These are phyloP conservation scores for Geotrichum fermentans DNA, from an alignment of 1,139 yeast genomes.

Conservation along the genomic window DNA sequence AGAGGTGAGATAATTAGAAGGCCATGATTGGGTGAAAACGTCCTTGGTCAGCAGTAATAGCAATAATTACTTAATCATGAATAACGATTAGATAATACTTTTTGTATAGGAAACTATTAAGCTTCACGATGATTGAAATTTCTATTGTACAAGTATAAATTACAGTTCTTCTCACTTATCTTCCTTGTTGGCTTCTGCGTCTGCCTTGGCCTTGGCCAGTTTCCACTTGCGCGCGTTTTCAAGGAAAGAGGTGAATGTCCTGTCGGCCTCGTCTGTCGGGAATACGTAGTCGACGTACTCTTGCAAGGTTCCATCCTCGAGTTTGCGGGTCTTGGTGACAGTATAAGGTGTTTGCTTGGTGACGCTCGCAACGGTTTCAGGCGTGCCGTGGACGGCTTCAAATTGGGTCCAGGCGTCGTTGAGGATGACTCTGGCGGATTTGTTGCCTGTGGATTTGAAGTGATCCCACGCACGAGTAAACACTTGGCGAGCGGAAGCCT, in stretches of 20 bases:
- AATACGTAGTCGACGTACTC: slow-evolving; percentile 63
- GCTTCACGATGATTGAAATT: no score
- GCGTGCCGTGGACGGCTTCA: slow-evolving; percentile 60
- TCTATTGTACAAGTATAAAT: no score
- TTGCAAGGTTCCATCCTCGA: slow-evolving; percentile 47
- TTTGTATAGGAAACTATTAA: no score
- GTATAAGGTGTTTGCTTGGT: slow-evolving; percentile 53
- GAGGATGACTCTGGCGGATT: slow-evolving; percentile 44
- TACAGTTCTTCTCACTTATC: no score
- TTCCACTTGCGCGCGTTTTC: slow-evolving; percentile 64
- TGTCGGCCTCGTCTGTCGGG: slow-evolving; percentile 44
- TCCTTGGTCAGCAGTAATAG: no score
- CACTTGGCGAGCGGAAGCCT: slow-evolving; percentile 48
- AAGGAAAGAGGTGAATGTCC: slow-evolving; percentile 49
- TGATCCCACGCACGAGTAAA: slow-evolving; percentile 53
- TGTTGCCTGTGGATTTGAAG: slow-evolving; percentile 41
- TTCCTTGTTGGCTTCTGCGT: background rate
- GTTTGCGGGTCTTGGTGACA: slow-evolving; percentile 46
- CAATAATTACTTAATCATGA: no score
- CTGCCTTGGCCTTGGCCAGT: slow-evolving; percentile 18
- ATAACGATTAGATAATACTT: no score
- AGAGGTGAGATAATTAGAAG: background rate
- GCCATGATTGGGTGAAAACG: background rate
- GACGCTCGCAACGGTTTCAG: slow-evolving; percentile 36
- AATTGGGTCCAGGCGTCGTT: slow-evolving; percentile 63